Evolutionary conservation across 805 yeast species (phyloP).

Genomic region (Wickerhamomyces subpelliculosus): DNA sequence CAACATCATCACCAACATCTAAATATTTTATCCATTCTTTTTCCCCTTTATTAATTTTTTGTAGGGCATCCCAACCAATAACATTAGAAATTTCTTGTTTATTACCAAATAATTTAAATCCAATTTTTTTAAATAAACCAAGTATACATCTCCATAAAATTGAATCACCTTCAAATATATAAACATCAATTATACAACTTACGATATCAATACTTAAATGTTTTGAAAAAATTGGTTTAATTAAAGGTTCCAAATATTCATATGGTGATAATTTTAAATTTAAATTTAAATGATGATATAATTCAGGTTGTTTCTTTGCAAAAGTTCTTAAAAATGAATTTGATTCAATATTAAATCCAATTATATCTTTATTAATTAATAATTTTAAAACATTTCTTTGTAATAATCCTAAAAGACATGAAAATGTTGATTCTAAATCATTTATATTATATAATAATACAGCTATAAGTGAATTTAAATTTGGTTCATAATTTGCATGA

Average conservation of each 20-base stretch:
- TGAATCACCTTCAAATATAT: conserved; percentile 54
- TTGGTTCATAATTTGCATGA: conserved; percentile 26
- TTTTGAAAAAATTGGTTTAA: conserved; percentile 39
- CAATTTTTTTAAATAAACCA: conserved; percentile 43
- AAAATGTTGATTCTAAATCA: conserved; percentile 30
- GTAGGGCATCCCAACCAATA: conserved; percentile 30
- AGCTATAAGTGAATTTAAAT: conserved; percentile 34
- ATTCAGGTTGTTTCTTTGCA: conserved; percentile 33
- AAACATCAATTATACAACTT: conserved; percentile 48
- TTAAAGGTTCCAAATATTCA: conserved; percentile 36
- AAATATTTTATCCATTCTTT: conserved; percentile 26
- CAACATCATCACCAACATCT: conserved; percentile 43
- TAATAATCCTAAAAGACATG: conserved; percentile 32
- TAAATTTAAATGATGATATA: conserved; percentile 43
- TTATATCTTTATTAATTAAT: conserved; percentile 23
- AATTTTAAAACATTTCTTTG: conserved; percentile 27
- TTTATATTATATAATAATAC: conserved; percentile 31
- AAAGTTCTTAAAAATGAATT: conserved; percentile 43
- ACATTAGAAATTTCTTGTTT: conserved; percentile 36
- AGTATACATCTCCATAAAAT: conserved; percentile 45
- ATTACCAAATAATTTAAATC: conserved; percentile 45
- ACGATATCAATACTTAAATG: conserved; percentile 40
- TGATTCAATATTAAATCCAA: conserved; percentile 29
- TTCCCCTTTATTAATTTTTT: conserved; percentile 15
- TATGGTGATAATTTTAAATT: conserved; percentile 33